Percentiles rank a stretch among this genome's conserved stretches.
Conservation (phyloP, 495 filamentous ascomycete species). For the Delitschia confertaspora region DNA sequence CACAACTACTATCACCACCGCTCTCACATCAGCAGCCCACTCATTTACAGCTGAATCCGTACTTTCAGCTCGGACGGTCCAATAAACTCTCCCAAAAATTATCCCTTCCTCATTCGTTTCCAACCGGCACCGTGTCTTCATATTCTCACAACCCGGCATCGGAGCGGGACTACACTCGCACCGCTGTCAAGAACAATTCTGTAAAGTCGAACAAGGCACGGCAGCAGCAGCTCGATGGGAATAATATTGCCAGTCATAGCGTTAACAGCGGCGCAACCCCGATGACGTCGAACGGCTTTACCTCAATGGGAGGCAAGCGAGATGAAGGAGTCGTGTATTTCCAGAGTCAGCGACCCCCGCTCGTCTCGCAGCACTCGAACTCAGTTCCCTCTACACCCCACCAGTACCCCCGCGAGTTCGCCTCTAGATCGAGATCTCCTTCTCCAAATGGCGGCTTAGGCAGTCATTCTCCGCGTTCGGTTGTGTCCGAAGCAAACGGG, state of each 20-base stretch:
- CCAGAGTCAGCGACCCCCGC: constrained; percentile 24
- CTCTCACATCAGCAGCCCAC: constrained; percentile 6
- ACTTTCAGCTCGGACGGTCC: constrained; percentile 11
- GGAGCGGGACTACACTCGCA: constrained; percentile 18
- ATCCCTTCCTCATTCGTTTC: constrained; percentile 1
- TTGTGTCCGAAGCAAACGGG: constrained; percentile 77
- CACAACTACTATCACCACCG: neutral
- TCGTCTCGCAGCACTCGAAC: constrained; percentile 60
- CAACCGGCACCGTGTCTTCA: constrained; percentile 26
- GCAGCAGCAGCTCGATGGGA: constrained; percentile 25
- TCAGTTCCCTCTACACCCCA: constrained; percentile 93
- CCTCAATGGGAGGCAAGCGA: constrained; percentile 16
- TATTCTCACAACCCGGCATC: constrained; percentile 10
- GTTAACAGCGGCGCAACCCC: constrained; percentile 20
- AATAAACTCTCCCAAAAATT: constrained; percentile 4
- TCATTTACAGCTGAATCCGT: constrained; percentile 13
- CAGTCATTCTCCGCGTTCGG: constrained; percentile 82
- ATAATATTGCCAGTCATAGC: constrained; percentile 6
- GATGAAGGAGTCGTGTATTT: constrained; percentile 9
- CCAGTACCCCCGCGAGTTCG: constrained; percentile 75
- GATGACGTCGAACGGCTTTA: constrained; percentile 23
- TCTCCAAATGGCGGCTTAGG: constrained; percentile 62
- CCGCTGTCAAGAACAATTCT: constrained; percentile 16
- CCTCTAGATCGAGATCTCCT: constrained; percentile 75
- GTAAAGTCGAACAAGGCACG: constrained; percentile 9